Base-by-base conservation (phyloP, 495 filamentous ascomycete genomes). In the Penicillium argentinense region DNA sequence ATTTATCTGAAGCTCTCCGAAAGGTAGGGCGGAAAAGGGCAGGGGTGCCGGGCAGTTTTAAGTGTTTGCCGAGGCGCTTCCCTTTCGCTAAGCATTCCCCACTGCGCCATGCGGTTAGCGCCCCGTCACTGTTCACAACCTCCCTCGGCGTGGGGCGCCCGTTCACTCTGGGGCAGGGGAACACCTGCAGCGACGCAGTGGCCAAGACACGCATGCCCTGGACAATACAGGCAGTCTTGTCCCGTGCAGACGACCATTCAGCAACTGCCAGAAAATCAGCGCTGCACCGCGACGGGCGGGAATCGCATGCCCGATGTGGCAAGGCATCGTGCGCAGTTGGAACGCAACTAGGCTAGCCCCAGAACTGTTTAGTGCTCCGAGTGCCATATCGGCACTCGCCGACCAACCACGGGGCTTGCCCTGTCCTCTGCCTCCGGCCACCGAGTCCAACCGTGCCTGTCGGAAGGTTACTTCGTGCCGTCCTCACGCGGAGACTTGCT, bases 21-120 rank as follows among this genome's bases (percentile, higher is more conserved):
- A 23, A 23, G 9, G 16, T n/a, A 12, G 28, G 27, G 9, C 11
- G 18, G 26, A 34, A 5, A 9, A n/a, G 18, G 41, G 14, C 9
- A 22, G 33, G 17, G 33, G 5, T 11, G 33, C 16, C 14, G 33
- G 16, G n/a, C 17, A 17, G 16, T 38, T 44, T 44, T 44, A 44
- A 44, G 21, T 24, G 9, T 34, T 44, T 36, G 41, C 41, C 41
- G 41, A 44, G 41, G 41, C 40, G 25, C 14, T 27, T 12, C 6
- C 17, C 19, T 30, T 51, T 51, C 48, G 48, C 48, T 51, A 51
- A 51, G 48, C 46, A 49, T 25, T 38, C 37, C 36, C 23, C 12
- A 29, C 48, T 39, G 36, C 47, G 37, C 41, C 22, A 45, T 14
- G 23, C 43, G 32, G 37, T 25, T 18, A 43, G 23, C 16, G 29